phyloP scores from a whole-genome alignment of 2,329 filamentous ascomycete species.

The Ascochyta rabiei region DNA sequence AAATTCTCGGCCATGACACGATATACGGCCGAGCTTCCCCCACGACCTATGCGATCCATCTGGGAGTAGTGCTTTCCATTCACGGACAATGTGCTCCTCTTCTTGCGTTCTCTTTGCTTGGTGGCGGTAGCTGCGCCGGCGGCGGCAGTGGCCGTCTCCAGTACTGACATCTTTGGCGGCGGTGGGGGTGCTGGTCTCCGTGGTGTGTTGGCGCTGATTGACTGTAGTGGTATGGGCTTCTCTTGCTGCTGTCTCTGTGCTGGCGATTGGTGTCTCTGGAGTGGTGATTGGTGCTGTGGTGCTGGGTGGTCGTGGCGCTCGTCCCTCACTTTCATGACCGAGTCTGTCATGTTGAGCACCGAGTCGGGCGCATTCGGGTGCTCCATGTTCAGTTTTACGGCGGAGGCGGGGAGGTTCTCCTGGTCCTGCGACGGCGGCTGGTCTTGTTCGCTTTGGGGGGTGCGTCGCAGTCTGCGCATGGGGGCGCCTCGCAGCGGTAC shows the following conservation, averaged over 20 bases:
- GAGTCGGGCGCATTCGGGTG: conserved; percentile 28
- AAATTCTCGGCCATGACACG: conserved; percentile 96
- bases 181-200: conserved; percentile 77
- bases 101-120: conserved; percentile 72
- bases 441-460: conserved; percentile 49
- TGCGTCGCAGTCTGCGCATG: conserved; percentile 47
- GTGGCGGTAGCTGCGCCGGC: conserved; percentile 76
- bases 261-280: conserved; percentile 37
- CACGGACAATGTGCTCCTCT: conserved; percentile 81
- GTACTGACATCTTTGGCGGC: conserved; percentile 93
- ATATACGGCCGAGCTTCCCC: conserved; percentile 93
- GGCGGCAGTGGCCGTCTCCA: conserved; percentile 87
- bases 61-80: conserved; percentile 92
- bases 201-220: conserved; percentile 72
- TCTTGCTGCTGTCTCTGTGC: conserved; percentile 46
- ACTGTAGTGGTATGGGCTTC: conserved; percentile 57
- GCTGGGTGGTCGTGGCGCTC: conserved; percentile 29
- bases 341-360: conserved; percentile 25
- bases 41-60: conserved; percentile 87
- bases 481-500: conserved; percentile 48
- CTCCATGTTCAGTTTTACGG: conserved; percentile 31
- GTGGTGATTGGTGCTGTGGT: conserved; percentile 36
- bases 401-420: conserved; percentile 71
- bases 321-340: conserved; percentile 44
- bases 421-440: conserved; percentile 68